Conservation (phyloP, 164 flowering plant genomes). For the Tetracentron sinense region DNA sequence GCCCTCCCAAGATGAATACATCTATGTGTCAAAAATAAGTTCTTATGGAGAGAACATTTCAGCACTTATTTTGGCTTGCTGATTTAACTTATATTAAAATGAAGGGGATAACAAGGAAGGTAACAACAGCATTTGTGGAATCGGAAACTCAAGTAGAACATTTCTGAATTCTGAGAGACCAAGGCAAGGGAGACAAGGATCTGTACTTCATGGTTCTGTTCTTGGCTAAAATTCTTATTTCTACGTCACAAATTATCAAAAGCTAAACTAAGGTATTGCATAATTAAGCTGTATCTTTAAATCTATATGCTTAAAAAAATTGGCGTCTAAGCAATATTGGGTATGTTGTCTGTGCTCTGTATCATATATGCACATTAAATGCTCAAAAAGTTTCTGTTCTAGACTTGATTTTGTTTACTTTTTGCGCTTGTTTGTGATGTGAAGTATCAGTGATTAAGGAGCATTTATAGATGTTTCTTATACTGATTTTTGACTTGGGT, state of each 20-base stretch:
- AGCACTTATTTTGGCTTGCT: conserved; percentile 33
- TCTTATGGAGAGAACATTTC: conserved; percentile 16
- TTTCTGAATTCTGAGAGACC: conserved; percentile 30
- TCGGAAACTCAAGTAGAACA: conserved; percentile 39
- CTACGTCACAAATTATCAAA: not conserved
- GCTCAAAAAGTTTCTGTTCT: no score
- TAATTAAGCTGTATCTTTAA: not conserved
- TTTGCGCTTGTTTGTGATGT: no score
- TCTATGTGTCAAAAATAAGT: not conserved
- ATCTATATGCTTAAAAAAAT: not conserved
- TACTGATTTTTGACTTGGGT: no score
- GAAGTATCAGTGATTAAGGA: no score
- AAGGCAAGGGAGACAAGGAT: conserved; percentile 42
- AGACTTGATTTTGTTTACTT: no score
- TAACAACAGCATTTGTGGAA: conserved; percentile 29
- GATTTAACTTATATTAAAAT: conserved; percentile 64
- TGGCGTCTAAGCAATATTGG: not conserved
- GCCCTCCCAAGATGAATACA: conserved; percentile 51
- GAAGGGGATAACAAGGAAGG: conserved; percentile 30
- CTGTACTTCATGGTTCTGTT: conserved; percentile 48
- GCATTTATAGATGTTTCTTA: no score
- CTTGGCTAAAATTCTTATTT: not conserved
- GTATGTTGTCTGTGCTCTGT: not conserved
- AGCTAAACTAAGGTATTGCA: not conserved
- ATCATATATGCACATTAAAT: not conserved